A percentile compares a stretch with the other conserved stretches of the same genome.
phyloP scores from a whole-genome alignment of 2,329 filamentous ascomycete genomes.

The Ophiostoma populinum region DNA sequence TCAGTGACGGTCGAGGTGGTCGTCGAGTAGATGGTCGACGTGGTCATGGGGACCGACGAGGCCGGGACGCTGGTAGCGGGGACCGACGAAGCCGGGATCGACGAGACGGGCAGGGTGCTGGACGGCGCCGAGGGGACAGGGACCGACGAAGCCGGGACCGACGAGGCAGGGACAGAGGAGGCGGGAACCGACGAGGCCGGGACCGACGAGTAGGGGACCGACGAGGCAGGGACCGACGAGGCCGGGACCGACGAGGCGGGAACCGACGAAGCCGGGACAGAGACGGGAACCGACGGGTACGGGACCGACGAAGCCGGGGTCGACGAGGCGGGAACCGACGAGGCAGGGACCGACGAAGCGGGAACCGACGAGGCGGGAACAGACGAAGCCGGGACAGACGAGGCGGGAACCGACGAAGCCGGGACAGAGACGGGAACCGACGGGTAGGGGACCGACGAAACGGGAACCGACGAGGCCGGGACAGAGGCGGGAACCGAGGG shows the following conservation, averaged over 20 bases:
- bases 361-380: too few species aligned
- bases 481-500: too few species aligned
- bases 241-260: neutral
- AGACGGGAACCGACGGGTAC: neutral
- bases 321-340: neutral
- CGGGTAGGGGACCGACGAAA: too few species aligned
- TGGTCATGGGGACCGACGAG: too few species aligned
- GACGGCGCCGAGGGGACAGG: neutral
- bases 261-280: too few species aligned
- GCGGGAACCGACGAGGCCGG: neutral
- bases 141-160: neutral
- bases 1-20: slow-evolving; percentile 31
- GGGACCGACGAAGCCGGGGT: neutral
- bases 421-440: too few species aligned
- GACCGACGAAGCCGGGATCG: neutral
- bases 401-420: too few species aligned
- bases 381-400: too few species aligned
- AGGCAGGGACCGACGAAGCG: too few species aligned
- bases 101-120: neutral
- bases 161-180: neutral
- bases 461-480: too few species aligned
- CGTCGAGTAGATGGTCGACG: slow-evolving; percentile 28
- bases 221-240: neutral
- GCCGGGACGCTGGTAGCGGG: too few species aligned
- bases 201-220: neutral